Base-by-base conservation (phyloP, 352 stramenopile genomes). In the Phytophthora vignae region DNA sequence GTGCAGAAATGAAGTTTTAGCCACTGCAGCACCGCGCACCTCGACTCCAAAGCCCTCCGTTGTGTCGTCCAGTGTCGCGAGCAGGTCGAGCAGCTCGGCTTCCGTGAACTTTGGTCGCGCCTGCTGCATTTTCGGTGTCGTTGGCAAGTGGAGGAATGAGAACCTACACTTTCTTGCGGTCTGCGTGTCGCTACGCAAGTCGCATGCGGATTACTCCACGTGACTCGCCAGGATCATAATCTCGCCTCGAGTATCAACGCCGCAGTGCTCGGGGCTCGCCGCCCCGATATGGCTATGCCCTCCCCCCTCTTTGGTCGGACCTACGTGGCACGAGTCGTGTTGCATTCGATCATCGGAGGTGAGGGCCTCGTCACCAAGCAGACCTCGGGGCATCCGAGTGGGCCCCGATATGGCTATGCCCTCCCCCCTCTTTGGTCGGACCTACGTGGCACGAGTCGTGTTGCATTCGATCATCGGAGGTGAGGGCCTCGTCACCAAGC, bases 71-170 rank as follows among this genome's bases (percentile, higher is more conserved):
- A 85, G 66, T 29, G 55, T 58, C 29, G 75, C 74, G 19, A 87
- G 74, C 54, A 74, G 67, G 19, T 79, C 69, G n/a, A 87, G 69
- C 22, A 87, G 77, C 72, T 87, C 79, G 27, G 75, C 59, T 19
- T 85, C 79, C 21, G 79, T 81, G 69, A 87, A 86, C 22, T 55
- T 60, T 42, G 75, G 64, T 38, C 69, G 12, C 42, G 65, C 3
- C 36, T 19, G n/a, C 49, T 36, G 33, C 36, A 48, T 25, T 44
- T 55, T 56, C 29, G 40, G n/a, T 17, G 44, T 21, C 42, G 64
- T 64, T 17, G 10, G 53, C 19, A 63, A 60, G 19, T 56, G 54
- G 14, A 40, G 42, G 52, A 69, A 53, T 63, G 40, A 44, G 38
- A 44, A 44, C 36, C 11, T 44, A 17, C 12, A 44, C 38, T 68